Conservation (phyloP, 2,329 filamentous ascomycete genomes). For the Pseudogymnoascus sp. region DNA sequence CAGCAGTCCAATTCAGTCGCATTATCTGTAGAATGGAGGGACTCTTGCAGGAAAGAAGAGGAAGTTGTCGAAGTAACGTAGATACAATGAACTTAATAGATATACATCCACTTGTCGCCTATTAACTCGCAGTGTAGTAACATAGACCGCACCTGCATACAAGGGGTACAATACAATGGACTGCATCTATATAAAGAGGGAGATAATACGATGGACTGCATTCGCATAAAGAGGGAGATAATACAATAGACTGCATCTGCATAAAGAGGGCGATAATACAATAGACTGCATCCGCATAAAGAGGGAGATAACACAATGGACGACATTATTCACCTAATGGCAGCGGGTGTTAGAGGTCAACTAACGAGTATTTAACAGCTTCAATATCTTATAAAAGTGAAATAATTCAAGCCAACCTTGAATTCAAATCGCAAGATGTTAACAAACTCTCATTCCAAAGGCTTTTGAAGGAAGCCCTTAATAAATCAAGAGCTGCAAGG, state of each 20-base stretch:
- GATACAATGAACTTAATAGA: background rate
- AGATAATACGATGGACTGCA: background rate
- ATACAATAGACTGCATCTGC: background rate
- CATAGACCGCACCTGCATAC: background rate
- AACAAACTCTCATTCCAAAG: background rate
- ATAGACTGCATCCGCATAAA: background rate
- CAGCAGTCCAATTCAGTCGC: constrained; percentile 10
- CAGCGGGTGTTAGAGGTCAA: background rate
- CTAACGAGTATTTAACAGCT: background rate
- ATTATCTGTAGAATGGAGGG: background rate
- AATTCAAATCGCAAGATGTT: background rate
- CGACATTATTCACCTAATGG: background rate
- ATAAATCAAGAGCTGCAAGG: background rate
- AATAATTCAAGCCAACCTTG: background rate
- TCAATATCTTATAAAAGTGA: background rate
- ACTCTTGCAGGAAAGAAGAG: background rate
- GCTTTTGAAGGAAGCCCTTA: background rate
- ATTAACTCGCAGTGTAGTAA: background rate
- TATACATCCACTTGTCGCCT: background rate
- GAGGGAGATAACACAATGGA: background rate
- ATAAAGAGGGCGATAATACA: background rate
- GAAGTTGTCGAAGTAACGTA: background rate
- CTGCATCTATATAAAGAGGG: background rate
- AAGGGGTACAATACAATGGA: background rate
- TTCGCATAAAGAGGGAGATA: background rate